Percentiles rank a stretch among this genome's conserved stretches.
These are phyloP conservation scores for Mytilinidion resinicola DNA, from an alignment of 495 filamentous ascomycete species.

Conservation along the genomic window DNA sequence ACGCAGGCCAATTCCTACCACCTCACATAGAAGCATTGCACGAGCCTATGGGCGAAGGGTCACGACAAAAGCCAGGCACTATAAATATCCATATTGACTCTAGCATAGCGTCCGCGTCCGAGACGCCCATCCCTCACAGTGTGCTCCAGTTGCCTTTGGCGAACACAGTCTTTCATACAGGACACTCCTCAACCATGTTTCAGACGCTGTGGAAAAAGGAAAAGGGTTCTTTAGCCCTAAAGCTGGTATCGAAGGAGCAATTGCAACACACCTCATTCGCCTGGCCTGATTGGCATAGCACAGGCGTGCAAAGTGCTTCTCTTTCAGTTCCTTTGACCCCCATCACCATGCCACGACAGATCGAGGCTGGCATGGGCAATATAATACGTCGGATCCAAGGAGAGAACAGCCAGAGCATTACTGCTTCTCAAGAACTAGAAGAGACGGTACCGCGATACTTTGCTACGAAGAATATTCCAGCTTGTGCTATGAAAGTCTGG, in stretches of 20 bases:
- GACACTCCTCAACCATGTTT: slow-evolving; percentile 55
- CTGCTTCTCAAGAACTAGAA: slow-evolving; percentile 75
- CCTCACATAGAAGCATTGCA: no score
- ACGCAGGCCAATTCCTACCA: no score
- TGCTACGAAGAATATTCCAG: slow-evolving; percentile 38
- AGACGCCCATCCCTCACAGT: not conserved
- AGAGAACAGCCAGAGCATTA: slow-evolving; percentile 41
- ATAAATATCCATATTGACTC: no score
- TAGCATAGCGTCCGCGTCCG: no score
- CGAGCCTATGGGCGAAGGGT: no score
- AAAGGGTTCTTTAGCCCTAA: not conserved
- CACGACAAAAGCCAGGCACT: no score
- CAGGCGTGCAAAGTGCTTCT: slow-evolving; percentile 6
- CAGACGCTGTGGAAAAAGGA: slow-evolving; percentile 48
- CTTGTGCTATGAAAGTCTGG: slow-evolving; percentile 61
- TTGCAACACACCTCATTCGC: slow-evolving; percentile 8
- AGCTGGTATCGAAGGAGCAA: slow-evolving; percentile 1
- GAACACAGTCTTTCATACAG: slow-evolving; percentile 71
- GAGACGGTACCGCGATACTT: slow-evolving; percentile 55
- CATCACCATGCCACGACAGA: slow-evolving; percentile 56
- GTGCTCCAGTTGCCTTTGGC: slow-evolving; percentile 49
- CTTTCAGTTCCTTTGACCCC: slow-evolving; percentile 44
- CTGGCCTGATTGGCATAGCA: not conserved
- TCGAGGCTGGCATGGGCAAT: slow-evolving; percentile 70
- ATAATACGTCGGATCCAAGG: slow-evolving; percentile 64